Evolutionary conservation across 2,329 filamentous ascomycete genomes (phyloP).

Genomic region (Gnomoniopsis smithogilvyi): DNA sequence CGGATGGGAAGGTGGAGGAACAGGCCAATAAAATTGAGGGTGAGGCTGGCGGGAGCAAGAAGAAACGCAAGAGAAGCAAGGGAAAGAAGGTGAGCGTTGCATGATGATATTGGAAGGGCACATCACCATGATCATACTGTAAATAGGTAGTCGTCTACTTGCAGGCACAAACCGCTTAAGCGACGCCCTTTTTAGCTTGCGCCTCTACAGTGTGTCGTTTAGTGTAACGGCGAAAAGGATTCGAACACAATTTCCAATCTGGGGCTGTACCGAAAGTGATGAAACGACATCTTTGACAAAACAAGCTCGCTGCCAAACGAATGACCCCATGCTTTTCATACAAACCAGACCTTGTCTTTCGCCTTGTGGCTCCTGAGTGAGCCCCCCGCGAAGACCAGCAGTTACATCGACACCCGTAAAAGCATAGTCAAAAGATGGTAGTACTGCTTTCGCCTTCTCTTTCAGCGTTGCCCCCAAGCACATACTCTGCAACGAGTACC

Average conservation of each 20-base stretch:
- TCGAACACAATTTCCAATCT: too few relatives aligned
- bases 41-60: slow-evolving; percentile 29
- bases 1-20: slow-evolving; percentile 26
- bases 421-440: not conserved
- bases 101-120: not conserved
- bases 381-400: not conserved
- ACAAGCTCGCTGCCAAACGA: not conserved
- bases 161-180: too few relatives aligned
- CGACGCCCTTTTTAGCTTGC: too few relatives aligned
- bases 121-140: not conserved
- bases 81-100: slow-evolving; percentile 33
- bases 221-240: too few relatives aligned
- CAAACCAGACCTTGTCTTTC: not conserved
- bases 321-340: not conserved
- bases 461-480: not conserved
- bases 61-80: slow-evolving; percentile 33
- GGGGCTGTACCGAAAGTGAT: not conserved
- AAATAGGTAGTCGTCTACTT: not conserved
- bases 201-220: too few relatives aligned
- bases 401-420: not conserved
- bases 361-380: too few relatives aligned
- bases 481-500: not conserved
- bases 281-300: not conserved
- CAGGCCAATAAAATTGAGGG: slow-evolving; percentile 25
- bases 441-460: not conserved